These are phyloP conservation scores for Cryptococcus sp. DNA, from an alignment of 1,284 basidiomycete genomes.

Conservation along the genomic window DNA sequence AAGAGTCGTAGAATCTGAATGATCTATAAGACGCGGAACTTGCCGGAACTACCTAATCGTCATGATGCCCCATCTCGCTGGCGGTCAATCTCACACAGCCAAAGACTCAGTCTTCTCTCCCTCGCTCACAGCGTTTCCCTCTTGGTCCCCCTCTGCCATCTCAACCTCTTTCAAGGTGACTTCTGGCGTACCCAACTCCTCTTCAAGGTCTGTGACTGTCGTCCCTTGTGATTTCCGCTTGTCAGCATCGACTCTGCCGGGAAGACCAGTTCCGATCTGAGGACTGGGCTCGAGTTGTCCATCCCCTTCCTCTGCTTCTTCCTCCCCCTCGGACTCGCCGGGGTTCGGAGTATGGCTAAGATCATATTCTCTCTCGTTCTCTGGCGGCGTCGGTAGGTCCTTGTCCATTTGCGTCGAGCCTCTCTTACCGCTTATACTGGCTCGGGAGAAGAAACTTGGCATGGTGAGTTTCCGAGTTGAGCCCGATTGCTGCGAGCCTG, in stretches of 20 bases:
- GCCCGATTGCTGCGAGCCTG: conserved; percentile 6
- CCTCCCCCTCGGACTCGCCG: background rate
- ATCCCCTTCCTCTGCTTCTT: background rate
- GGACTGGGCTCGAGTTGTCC: conserved; percentile 23
- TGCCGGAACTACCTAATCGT: too few relatives aligned
- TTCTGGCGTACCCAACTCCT: conserved; percentile 20
- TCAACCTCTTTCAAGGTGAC: conserved; percentile 9
- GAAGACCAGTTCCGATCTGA: conserved; percentile 2
- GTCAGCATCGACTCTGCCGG: conserved; percentile 7
- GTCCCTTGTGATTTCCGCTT: conserved; percentile 15
- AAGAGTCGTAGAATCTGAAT: too few relatives aligned
- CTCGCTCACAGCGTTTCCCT: background rate
- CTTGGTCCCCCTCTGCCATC: conserved; percentile 3
- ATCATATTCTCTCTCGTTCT: conserved; percentile 2
- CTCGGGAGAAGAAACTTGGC: conserved; percentile 32
- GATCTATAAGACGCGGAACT: too few relatives aligned
- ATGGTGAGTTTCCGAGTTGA: conserved; percentile 22
- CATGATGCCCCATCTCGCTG: too few relatives aligned
- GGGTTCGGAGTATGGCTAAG: conserved; percentile 8
- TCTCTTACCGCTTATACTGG: conserved; percentile 1
- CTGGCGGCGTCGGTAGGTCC: conserved; percentile 17
- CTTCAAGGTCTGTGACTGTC: conserved; percentile 19
- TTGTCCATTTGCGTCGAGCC: conserved; percentile 11
- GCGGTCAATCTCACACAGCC: background rate
- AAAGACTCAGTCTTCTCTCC: conserved; percentile 2